Base-by-base conservation (phyloP, 768 basidiomycete genomes). In the Glaciozyma martinii region DNA sequence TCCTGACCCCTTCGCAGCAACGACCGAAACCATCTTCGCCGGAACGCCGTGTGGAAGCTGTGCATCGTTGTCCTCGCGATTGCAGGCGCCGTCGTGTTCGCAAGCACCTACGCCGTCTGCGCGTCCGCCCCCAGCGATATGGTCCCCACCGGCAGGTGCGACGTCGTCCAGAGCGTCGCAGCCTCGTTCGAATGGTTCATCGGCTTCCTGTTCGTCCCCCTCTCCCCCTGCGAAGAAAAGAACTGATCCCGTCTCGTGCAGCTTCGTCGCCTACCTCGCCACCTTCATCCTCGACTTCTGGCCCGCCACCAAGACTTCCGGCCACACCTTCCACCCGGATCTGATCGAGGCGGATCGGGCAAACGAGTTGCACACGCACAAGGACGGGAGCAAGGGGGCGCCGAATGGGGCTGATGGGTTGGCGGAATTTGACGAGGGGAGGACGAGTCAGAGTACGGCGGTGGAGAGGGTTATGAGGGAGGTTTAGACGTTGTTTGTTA, bases 251-350 rank as follows among this genome's bases (percentile, higher is more conserved):
- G 9, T 23, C 44, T 19, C 57, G 19, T 27, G 57, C 59, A 57
- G 61, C 0, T 60, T 57, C 61, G 60, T 49, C 60, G 75, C 74
- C 60, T 78, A 79, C 74, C 75, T 77, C 59, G 53, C 72, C 42
- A 77, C 77, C 13, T 72, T 79, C 61, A 71, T 72, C 46, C 72
- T 76, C 58, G 78, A 79, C 65, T 71, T 78, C 16, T 79, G 76
- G 76, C 77, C 78, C 19, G 74, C 77, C 12, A 29, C 18, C 50
- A 72, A 73, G 59, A 68, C 71, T 18, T 27, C 49, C 25, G 60
- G 61, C 1, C 66, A 67, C 54, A 23, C 16, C 2, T 63, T 64
- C 40, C 46, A 70, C 27, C 25, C 52, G 9, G 40, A 30, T 21
- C 60, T 70, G n/a, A 66, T 70, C 42, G 62, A 43, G 3, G 65